Conservation (phyloP, 371 early-diverging fungal species). For the Funneliformis caledonium region DNA sequence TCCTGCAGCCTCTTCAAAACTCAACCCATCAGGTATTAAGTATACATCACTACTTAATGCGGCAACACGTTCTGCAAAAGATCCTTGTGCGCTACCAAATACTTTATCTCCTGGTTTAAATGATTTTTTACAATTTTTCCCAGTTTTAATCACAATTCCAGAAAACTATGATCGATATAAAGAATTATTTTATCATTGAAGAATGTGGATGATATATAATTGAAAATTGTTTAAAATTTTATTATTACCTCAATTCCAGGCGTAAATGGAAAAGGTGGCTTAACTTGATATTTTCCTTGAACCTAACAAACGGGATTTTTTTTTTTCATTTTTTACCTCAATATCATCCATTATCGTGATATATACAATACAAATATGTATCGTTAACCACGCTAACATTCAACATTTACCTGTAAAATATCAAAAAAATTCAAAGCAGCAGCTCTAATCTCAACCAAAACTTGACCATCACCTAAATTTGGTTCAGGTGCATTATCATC, state of each 20-base stretch:
- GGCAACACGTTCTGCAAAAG: slow-evolving; percentile 74
- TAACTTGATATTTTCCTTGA: slow-evolving; percentile 85
- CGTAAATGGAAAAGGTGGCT: slow-evolving; percentile 81
- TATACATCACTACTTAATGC: slow-evolving; percentile 56
- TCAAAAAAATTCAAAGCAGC: slow-evolving; percentile 86
- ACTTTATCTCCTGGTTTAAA: slow-evolving; percentile 78
- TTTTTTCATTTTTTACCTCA: neutral
- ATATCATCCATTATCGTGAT: neutral
- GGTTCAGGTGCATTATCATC: slow-evolving; percentile 61
- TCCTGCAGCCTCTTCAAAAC: slow-evolving; percentile 81
- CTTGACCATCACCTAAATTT: slow-evolving; percentile 59
- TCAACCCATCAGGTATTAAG: slow-evolving; percentile 69
- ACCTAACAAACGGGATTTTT: slow-evolving; percentile 48
- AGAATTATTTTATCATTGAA: neutral
- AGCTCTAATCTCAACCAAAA: slow-evolving; percentile 76
- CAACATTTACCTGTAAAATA: slow-evolving; percentile 67
- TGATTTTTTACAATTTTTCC: slow-evolving; percentile 46
- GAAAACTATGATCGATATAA: slow-evolving; percentile 50
- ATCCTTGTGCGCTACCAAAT: slow-evolving; percentile 72
- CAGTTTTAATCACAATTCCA: slow-evolving; percentile 55
- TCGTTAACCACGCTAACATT: neutral
- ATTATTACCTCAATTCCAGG: slow-evolving; percentile 75
- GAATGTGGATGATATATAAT: neutral
- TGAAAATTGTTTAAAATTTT: neutral
- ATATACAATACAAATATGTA: neutral